phyloP scores from a whole-genome alignment of 352 stramenopile species.

The Phytophthora europaea region DNA sequence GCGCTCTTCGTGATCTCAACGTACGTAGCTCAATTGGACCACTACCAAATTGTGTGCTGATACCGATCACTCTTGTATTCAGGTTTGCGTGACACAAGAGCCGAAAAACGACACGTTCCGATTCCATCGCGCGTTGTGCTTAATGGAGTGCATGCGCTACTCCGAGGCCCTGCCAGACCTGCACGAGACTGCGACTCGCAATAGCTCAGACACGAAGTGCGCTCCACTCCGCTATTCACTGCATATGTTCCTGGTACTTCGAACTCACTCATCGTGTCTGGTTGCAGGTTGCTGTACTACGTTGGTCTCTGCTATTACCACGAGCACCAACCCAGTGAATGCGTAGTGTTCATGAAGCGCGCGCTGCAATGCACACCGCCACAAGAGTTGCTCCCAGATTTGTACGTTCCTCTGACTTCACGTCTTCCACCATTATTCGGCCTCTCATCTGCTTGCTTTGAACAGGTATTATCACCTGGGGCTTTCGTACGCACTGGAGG shows the following conservation, averaged over 20 bases:
- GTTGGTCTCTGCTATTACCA: conserved; percentile 76
- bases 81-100: conserved; percentile 52
- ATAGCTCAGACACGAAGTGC: conserved; percentile 45
- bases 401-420: conserved; percentile 48
- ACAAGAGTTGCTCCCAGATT: conserved; percentile 52
- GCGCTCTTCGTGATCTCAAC: conserved; percentile 64
- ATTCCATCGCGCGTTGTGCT: conserved; percentile 72
- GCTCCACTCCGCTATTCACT: conserved; percentile 15
- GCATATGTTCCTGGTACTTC: neutral
- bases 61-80: neutral
- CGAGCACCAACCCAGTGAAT: conserved; percentile 53
- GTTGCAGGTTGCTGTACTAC: conserved; percentile 68
- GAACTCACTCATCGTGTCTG: conserved; percentile 10
- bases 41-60: neutral
- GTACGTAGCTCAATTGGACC: conserved; percentile 33
- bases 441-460: neutral
- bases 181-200: conserved; percentile 47
- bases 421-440: neutral
- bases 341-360: conserved; percentile 55
- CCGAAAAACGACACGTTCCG: conserved; percentile 70
- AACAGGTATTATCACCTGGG: conserved; percentile 82
- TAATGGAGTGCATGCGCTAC: conserved; percentile 64
- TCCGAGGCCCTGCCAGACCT: conserved; percentile 64
- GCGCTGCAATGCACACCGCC: conserved; percentile 45
- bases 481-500: conserved; percentile 60